Percentiles rank a stretch among this genome's conserved stretches.
phyloP scores from a whole-genome alignment of 495 filamentous ascomycete genomes.

The Bryoglossum gracile region DNA sequence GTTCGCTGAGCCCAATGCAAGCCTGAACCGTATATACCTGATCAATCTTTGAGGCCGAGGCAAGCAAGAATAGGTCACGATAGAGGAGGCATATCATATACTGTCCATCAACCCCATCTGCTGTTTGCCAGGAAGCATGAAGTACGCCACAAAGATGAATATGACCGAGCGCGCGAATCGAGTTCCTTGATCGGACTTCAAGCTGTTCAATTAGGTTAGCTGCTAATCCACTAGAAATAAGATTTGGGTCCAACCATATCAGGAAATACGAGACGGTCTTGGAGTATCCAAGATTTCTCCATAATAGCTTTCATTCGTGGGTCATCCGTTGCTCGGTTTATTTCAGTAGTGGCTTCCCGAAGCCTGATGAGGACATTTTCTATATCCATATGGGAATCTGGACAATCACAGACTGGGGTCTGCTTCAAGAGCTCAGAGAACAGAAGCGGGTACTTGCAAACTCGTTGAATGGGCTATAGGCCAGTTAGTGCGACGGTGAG shows the following conservation, averaged over 20 bases:
- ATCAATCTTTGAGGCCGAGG: slow-evolving; percentile 51
- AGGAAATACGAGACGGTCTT: slow-evolving; percentile 67
- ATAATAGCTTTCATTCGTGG: slow-evolving; percentile 46
- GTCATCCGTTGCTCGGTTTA: slow-evolving; percentile 72
- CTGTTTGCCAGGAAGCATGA: slow-evolving; percentile 73
- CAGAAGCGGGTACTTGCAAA: slow-evolving; percentile 87
- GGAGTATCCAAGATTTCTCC: slow-evolving; percentile 70
- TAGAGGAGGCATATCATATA: slow-evolving; percentile 90
- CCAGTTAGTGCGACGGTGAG: slow-evolving; percentile 20
- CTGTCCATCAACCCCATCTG: slow-evolving; percentile 56
- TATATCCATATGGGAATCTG: slow-evolving; percentile 69
- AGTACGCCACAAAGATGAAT: slow-evolving; percentile 80
- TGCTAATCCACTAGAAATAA: neutral
- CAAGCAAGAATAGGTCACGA: slow-evolving; percentile 71
- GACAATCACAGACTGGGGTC: slow-evolving; percentile 79
- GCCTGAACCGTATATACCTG: slow-evolving; percentile 66
- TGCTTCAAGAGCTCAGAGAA: slow-evolving; percentile 74
- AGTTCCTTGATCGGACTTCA: slow-evolving; percentile 39
- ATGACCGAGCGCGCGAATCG: slow-evolving; percentile 72
- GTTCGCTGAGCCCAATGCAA: slow-evolving; percentile 60
- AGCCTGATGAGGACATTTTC: slow-evolving; percentile 65
- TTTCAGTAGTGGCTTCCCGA: slow-evolving; percentile 60
- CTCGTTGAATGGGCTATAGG: slow-evolving; percentile 78
- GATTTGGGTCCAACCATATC: slow-evolving; percentile 48
- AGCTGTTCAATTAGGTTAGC: slow-evolving; percentile 27